Base-by-base conservation (phyloP, 306 rosid species). In the Cajanus cajan region DNA sequence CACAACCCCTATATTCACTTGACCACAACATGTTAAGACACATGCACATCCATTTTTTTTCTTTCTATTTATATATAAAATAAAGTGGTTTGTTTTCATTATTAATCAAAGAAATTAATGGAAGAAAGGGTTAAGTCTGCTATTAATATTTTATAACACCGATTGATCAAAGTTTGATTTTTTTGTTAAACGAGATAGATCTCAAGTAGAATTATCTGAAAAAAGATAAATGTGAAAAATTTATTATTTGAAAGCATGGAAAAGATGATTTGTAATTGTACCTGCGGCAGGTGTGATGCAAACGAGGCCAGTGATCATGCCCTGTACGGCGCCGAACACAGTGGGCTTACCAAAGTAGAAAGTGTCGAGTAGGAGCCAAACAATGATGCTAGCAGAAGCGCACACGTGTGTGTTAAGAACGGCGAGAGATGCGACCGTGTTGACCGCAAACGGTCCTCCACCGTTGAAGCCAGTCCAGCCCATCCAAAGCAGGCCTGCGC, bases 401-500 rank as follows among this genome's bases (percentile, higher is more conserved):
- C 88, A 86, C 22, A 86, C 80, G 62, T 86, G 91, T 3, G 91
- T 86, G 78, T 86, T 86, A 2, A 88, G 85, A 6, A 84, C 72
- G 14, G 91, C 89, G 5, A 83, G 83, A 47, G 91, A 83, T 4
- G 89, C 86, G 15, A 71, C 62, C 5, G 78, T 62, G 81, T 75
- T 86, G 4, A 33, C 88, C 43, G 4, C 83, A 52, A 74, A 83
- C 0, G 88, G 91, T 36, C 63, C 89, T 59, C 88, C 88, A 11
- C 91, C 91, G 80, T 86, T 88, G 85, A 88, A 88, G 6, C 91
- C 91, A 12, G 69, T 81, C 88, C 91, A 88, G 4, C 91, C 91
- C 89, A 88, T 88, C 91, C 91, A 88, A 19, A 88, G 57, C 75
- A 88, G 78, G 33, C 91, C 89, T 6, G 86, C 89, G 51, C 87